Conservation (phyloP, 768 basidiomycete species). For the Mycena vulgaris region DNA sequence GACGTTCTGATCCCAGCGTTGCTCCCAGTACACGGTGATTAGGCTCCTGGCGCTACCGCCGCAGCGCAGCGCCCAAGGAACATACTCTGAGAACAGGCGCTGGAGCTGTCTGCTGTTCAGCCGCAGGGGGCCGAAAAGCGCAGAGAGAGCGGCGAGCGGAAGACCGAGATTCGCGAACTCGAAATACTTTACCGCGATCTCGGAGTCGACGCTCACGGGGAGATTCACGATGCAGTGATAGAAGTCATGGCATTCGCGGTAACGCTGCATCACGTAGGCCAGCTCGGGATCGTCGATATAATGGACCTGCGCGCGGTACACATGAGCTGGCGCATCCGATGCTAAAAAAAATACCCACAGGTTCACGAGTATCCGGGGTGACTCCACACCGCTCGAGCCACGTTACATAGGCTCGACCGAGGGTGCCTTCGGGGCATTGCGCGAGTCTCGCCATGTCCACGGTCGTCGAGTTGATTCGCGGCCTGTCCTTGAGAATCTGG, state of each 20-base stretch:
- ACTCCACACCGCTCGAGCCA: conserved; percentile 93
- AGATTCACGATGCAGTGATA: conserved; percentile 94
- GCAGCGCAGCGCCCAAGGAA: conserved; percentile 93
- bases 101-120: conserved; percentile 70
- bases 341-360: conserved; percentile 63
- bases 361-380: conserved; percentile 94
- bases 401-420: conserved; percentile 88
- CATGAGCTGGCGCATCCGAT: background rate
- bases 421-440: conserved; percentile 81
- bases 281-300: conserved; percentile 96
- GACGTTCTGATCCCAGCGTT: conserved; percentile 89
- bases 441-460: conserved; percentile 81
- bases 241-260: conserved; percentile 98
- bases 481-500: conserved; percentile 85
- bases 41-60: conserved; percentile 83
- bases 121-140: conserved; percentile 83
- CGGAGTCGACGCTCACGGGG: conserved; percentile 91
- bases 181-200: conserved; percentile 95
- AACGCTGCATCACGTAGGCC: conserved; percentile 98
- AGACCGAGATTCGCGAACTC: conserved; percentile 94
- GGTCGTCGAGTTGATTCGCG: conserved; percentile 83
- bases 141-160: conserved; percentile 89
- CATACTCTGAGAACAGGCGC: conserved; percentile 82
- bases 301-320: conserved; percentile 73
- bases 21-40: conserved; percentile 96